A percentile compares a stretch with the other conserved stretches of the same genome.
Evolutionary conservation across 257 asterid genomes (phyloP).

Genomic region (Euphrasia confusa): DNA sequence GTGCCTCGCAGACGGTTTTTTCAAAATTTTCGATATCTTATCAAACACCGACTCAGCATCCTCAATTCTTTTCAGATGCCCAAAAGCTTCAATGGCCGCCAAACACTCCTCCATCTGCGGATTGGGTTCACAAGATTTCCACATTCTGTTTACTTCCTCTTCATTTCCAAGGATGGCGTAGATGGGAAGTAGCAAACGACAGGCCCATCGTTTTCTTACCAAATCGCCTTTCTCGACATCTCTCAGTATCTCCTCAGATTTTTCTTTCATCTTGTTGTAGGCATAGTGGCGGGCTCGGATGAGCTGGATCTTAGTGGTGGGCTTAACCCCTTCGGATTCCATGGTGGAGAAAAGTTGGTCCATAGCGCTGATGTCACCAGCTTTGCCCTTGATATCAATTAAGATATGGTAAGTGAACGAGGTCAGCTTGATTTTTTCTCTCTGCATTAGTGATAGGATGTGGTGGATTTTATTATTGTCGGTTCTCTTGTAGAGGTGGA

Average conservation of each 20-base stretch:
- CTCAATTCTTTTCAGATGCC: constrained; percentile 49
- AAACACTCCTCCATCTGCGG: constrained; percentile 43
- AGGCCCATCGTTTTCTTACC: constrained; percentile 39
- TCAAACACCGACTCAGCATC: constrained; percentile 72
- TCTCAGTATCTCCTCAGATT: constrained; percentile 62
- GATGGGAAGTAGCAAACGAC: constrained; percentile 44
- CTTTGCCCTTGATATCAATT: constrained; percentile 56
- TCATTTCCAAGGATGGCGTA: constrained; percentile 64
- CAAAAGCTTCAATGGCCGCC: constrained; percentile 72
- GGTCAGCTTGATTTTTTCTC: constrained; percentile 49
- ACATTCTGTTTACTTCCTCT: constrained; percentile 55
- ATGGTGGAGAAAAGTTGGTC: constrained; percentile 61
- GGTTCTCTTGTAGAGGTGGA: constrained; percentile 55
- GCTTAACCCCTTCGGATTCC: constrained; percentile 58
- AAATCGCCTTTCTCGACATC: constrained; percentile 56
- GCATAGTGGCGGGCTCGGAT: constrained; percentile 46
- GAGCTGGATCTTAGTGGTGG: constrained; percentile 30
- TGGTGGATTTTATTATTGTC: constrained; percentile 60
- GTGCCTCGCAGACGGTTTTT: constrained; percentile 36
- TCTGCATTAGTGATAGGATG: constrained; percentile 60
- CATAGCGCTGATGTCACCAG: constrained; percentile 65
- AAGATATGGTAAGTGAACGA: constrained; percentile 59
- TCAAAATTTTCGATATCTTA: constrained; percentile 27
- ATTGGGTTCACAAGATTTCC: constrained; percentile 50
- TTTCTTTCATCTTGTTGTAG: constrained; percentile 41